Base-by-base conservation (phyloP, 169 alveolate genomes). In the Blepharisma undulans region DNA sequence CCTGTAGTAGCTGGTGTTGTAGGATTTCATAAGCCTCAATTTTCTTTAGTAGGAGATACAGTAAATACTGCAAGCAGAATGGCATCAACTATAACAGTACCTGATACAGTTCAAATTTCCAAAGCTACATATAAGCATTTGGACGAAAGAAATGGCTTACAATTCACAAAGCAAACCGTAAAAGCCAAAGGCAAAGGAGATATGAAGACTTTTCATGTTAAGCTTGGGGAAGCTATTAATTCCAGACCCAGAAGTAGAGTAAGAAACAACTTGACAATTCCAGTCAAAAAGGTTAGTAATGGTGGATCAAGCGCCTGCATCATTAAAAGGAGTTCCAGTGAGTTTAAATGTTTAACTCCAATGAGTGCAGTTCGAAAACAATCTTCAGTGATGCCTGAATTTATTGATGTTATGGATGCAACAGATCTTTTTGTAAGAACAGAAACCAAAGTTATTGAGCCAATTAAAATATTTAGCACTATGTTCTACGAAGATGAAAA, bases 31-130 rank as follows among this genome's bases (percentile, higher is more conserved):
- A 97, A 97, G 72, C 98, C 98, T 19, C 93, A 97, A 90, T 97
- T 97, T 89, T 94, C 97, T n/a, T 89, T 97, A n/a, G 95, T 97
- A 84, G 98, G 98, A 3, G 98, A 96, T 91, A 95, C 98, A n/a
- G 98, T 97, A 0, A 97, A 97, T 88, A 97, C 97, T 12, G 95
- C 98, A 19, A 91, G 96, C 61, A 93, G 98, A 92, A 96, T 97
- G 91, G 93, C 97, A 84, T 93, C 97, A 1, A 94, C 95, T 22
- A 93, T 96, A 12, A 78, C 92, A 76, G 91, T 60, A 4, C 74
- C 89, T 91, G 95, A 94, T 36, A 86, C 71, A n/a, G 74, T 92
- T 21, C 90, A 87, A 30, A 76, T 92, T 4, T 92, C 95, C 5
- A 48, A 86, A 29, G 80, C 76, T 76, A 87, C 95, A 2, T 89